These are phyloP conservation scores for Elaeis guineensis DNA, from an alignment of 176 grass and related monocot species.

Conservation along the genomic window DNA sequence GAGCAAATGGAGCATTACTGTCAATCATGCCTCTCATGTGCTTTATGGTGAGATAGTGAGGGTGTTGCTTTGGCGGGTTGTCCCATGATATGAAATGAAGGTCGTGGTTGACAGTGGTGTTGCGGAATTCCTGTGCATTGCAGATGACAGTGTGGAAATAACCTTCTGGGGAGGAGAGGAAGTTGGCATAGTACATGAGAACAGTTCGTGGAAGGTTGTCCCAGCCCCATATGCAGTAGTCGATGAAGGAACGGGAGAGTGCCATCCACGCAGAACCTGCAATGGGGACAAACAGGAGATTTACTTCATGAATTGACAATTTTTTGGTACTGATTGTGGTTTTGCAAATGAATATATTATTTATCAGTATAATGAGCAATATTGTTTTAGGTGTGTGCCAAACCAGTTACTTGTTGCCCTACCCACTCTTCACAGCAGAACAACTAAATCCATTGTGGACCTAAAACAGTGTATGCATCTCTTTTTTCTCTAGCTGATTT, in stretches of 20 bases:
- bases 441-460: no score
- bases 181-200: slow-evolving; percentile 92
- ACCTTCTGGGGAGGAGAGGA: slow-evolving; percentile 79
- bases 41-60: slow-evolving; percentile 38
- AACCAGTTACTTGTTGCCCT: no score
- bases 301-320: no score
- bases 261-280: slow-evolving; percentile 88
- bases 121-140: slow-evolving; percentile 62
- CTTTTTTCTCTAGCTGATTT: no score
- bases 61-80: slow-evolving; percentile 84
- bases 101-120: slow-evolving; percentile 80
- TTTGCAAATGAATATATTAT: no score
- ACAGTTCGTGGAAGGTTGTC: slow-evolving; percentile 75
- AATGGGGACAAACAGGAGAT: neutral
- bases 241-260: slow-evolving; percentile 51
- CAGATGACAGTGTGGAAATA: slow-evolving; percentile 88
- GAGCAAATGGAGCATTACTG: slow-evolving; percentile 67
- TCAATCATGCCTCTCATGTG: slow-evolving; percentile 54
- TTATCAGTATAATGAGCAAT: no score
- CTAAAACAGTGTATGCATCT: no score
- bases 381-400: no score
- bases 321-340: no score
- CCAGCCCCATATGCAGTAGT: slow-evolving; percentile 90
- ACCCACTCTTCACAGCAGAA: no score
- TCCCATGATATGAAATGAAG: slow-evolving; percentile 89